phyloP scores from a whole-genome alignment of 2,329 filamentous ascomycete genomes.

The Drechmeria coniospora region DNA sequence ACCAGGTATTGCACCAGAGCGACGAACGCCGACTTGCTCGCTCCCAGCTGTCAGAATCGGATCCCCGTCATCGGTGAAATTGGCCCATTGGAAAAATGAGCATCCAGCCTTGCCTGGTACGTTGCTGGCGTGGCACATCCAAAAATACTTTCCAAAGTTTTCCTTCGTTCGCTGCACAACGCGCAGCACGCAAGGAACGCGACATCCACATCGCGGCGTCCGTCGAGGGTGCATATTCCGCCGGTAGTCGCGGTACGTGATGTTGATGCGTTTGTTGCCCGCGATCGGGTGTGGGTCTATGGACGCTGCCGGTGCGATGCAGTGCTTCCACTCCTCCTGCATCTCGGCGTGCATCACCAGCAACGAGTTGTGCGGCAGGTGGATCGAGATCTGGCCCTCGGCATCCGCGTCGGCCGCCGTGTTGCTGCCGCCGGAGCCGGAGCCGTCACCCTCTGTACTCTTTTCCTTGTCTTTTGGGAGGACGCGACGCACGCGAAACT shows the following conservation, averaged over 20 bases:
- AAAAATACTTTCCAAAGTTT: conserved; percentile 70
- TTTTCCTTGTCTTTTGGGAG: conserved; percentile 36
- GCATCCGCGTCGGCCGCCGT: conserved; percentile 37
- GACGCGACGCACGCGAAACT: conserved; percentile 75
- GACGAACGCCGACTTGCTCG: conserved; percentile 34
- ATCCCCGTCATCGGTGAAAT: conserved; percentile 74
- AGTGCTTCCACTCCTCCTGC: conserved; percentile 95
- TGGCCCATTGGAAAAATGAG: conserved; percentile 70
- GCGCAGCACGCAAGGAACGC: conserved; percentile 51
- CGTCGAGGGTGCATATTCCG: conserved; percentile 57
- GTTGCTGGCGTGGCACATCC: conserved; percentile 78
- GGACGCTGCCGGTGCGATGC: conserved; percentile 55
- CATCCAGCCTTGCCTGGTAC: conserved; percentile 55
- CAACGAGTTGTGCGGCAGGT: conserved; percentile 86
- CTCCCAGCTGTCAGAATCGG: conserved; percentile 25
- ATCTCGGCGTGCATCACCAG: conserved; percentile 95
- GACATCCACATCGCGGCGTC: conserved; percentile 67
- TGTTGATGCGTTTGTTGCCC: conserved; percentile 70
- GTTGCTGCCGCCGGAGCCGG: conserved; percentile 15
- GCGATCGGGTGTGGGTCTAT: conserved; percentile 78
- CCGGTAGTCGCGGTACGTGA: conserved; percentile 85
- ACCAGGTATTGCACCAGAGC: conserved; percentile 21
- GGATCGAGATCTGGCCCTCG: conserved; percentile 79
- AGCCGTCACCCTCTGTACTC: background rate
- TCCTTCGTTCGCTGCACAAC: conserved; percentile 68